Base-by-base conservation (phyloP, 2,329 filamentous ascomycete genomes). In the Hymenoscyphus linearis region DNA sequence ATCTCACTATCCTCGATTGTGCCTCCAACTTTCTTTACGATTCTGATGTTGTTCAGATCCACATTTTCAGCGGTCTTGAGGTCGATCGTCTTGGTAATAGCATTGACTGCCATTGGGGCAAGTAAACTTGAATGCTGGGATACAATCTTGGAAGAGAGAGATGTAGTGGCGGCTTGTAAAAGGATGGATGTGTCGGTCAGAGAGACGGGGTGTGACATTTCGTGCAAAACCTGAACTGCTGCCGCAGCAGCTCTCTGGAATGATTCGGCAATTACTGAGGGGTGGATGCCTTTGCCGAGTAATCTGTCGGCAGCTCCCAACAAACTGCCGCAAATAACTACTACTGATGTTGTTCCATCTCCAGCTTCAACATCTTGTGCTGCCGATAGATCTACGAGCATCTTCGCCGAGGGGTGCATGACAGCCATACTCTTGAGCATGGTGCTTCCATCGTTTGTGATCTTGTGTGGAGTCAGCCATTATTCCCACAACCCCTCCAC, bases 391-490 rank as follows among this genome's bases (percentile, higher is more conserved):
- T 99, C 93, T 72, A 99, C 95, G 69, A 99, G 83, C 95, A 99
- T 99, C 81, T 96, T 97, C 57, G 95, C 95, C 55, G 96, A 96
- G n/a, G 95, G 95, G 75, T 99, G 95, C 89, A 99, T 92, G 68
- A 99, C 95, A 67, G 91, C 90, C 95, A 99, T 98, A 81, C 93
- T 93, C 80, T 90, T 96, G 74, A 99, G 80, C 93, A 99, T 99
- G 61, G 95, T 99, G 80, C 96, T 96, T 76, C 95, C 95, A 78
- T 99, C 95, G 82, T 99, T 99, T 73, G 95, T 99, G 79, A 99
- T 99, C 76, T 60, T 25, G 44, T 22, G 22, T 50, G 12, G 5
- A 12, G 37, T 98, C 95, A 62, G 93, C 97, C 77, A 96, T 91
- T 79, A 93, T 95, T 52, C 61, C 60, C 12, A n/a, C 93, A 82